Evolutionary conservation across 208 protist species (phyloP).

Genomic region (Leptomonas pyrrhocoris): DNA sequence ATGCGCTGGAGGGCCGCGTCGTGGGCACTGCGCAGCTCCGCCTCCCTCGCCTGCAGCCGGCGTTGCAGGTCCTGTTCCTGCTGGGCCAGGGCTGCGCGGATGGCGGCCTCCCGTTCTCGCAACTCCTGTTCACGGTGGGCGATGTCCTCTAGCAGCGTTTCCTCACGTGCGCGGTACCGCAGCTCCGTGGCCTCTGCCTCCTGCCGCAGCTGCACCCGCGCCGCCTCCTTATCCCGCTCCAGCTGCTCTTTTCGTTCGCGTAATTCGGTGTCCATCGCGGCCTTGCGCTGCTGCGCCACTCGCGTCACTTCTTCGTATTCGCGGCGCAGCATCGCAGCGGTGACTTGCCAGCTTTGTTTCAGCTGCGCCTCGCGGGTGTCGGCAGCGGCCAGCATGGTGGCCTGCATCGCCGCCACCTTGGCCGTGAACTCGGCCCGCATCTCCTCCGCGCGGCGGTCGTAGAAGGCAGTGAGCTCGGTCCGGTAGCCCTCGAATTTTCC

Average conservation of each 20-base stretch:
- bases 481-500: conserved; percentile 45
- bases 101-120: conserved; percentile 46
- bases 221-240: conserved; percentile 55
- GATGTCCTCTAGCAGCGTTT: conserved; percentile 52
- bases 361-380: conserved; percentile 51
- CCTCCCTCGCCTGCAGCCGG: conserved; percentile 42
- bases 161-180: conserved; percentile 51
- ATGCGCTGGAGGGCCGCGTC: conserved; percentile 51
- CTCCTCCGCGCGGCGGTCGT: conserved; percentile 46
- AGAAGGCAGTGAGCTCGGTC: conserved; percentile 31
- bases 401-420: conserved; percentile 28
- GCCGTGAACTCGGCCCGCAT: conserved; percentile 37
- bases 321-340: conserved; percentile 30
- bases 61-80: conserved; percentile 47
- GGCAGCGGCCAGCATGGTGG: conserved; percentile 38
- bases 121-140: conserved; percentile 55
- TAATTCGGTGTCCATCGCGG: conserved; percentile 47
- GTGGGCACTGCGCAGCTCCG: conserved; percentile 55
- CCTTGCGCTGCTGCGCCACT: conserved; percentile 30
- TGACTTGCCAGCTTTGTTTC: conserved; percentile 40
- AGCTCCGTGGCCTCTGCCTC: conserved; percentile 30
- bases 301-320: conserved; percentile 43
- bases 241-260: conserved; percentile 30
- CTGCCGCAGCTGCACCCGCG: conserved; percentile 31
- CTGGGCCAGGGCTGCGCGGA: conserved; percentile 37